Percentiles rank a stretch among this genome's conserved stretches.
These are phyloP conservation scores for Pyrus communis DNA, from an alignment of 306 rosid species.

Conservation along the genomic window DNA sequence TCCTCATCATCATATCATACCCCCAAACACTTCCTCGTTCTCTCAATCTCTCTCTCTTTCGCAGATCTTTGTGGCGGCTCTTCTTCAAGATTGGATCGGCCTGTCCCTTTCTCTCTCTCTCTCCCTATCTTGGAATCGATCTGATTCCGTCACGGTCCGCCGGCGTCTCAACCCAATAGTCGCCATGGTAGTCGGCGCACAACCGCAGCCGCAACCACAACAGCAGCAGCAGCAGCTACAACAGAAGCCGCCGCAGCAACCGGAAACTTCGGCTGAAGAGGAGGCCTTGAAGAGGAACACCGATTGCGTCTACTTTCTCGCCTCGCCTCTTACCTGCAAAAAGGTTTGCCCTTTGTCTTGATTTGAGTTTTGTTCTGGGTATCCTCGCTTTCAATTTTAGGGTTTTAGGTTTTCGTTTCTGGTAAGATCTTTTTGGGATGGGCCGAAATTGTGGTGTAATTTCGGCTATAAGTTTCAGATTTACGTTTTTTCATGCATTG, in stretches of 20 bases:
- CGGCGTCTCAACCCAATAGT: constrained; percentile 8
- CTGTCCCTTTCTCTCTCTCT: background rate
- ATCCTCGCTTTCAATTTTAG: background rate
- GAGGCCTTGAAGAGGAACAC: constrained; percentile 89
- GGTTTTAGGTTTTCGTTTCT: background rate
- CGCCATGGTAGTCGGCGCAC: constrained; percentile 67
- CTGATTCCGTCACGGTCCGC: constrained; percentile 20
- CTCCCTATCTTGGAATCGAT: constrained; percentile 5
- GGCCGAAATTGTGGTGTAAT: background rate
- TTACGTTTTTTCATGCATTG: background rate
- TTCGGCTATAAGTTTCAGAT: background rate
- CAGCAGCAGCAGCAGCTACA: constrained; percentile 22
- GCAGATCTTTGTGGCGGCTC: constrained; percentile 59
- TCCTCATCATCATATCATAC: constrained; percentile 31
- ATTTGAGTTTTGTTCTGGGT: background rate
- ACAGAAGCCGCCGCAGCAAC: constrained; percentile 19
- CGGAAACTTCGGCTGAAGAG: constrained; percentile 57
- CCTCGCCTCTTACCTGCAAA: constrained; percentile 96
- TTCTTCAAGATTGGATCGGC: constrained; percentile 50
- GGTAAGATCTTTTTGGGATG: background rate
- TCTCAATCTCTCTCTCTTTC: constrained; percentile 4
- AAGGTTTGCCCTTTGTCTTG: constrained; percentile 39
- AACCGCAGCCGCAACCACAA: constrained; percentile 35
- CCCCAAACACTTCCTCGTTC: constrained; percentile 4
- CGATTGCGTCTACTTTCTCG: constrained; percentile 97